A percentile compares a stretch with the other conserved stretches of the same genome.
Evolutionary conservation across 495 filamentous ascomycete species (phyloP).

Genomic region (Penicillium taxi): DNA sequence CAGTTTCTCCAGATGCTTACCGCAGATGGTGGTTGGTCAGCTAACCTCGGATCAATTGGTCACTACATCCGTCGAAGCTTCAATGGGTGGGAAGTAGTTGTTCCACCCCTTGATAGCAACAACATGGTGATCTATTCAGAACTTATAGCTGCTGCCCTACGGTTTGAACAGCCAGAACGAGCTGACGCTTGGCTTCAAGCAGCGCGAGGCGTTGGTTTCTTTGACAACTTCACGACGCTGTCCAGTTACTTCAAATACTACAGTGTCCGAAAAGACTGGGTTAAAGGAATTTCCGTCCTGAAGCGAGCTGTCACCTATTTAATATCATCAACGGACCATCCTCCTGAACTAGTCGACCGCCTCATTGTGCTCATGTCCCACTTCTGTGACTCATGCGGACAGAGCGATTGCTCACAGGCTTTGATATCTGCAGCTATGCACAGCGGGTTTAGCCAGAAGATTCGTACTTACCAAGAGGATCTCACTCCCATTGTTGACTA

Average conservation of each 20-base stretch:
- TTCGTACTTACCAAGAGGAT: conserved; percentile 22
- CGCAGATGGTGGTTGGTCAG: conserved; percentile 29
- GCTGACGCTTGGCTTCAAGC: conserved; percentile 37
- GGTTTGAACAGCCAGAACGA: conserved; percentile 38
- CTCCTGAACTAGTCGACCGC: conserved; percentile 19
- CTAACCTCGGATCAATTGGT: conserved; percentile 27
- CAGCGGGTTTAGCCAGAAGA: conserved; percentile 29
- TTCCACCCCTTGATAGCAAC: conserved; percentile 28
- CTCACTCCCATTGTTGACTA: conserved; percentile 19
- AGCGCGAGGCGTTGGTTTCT: conserved; percentile 30
- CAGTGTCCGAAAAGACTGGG: conserved; percentile 32
- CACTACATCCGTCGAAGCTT: conserved; percentile 11
- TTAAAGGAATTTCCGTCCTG: conserved; percentile 26
- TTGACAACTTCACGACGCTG: conserved; percentile 34
- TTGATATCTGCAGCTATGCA: conserved; percentile 32
- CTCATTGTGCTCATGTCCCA: conserved; percentile 34
- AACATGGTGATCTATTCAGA: conserved; percentile 31
- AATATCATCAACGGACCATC: conserved; percentile 26
- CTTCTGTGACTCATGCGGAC: conserved; percentile 30
- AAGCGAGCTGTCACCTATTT: conserved; percentile 32
- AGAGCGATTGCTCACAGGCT: conserved; percentile 21
- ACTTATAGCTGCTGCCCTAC: conserved; percentile 30
- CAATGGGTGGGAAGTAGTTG: conserved; percentile 32
- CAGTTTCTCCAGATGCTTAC: conserved; percentile 35
- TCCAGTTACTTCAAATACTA: conserved; percentile 35